Evolutionary conservation across 2,329 filamentous ascomycete genomes (phyloP), one percentile per base, ranked within the genome.

Genomic region (Calonectria honghensis): DNA sequence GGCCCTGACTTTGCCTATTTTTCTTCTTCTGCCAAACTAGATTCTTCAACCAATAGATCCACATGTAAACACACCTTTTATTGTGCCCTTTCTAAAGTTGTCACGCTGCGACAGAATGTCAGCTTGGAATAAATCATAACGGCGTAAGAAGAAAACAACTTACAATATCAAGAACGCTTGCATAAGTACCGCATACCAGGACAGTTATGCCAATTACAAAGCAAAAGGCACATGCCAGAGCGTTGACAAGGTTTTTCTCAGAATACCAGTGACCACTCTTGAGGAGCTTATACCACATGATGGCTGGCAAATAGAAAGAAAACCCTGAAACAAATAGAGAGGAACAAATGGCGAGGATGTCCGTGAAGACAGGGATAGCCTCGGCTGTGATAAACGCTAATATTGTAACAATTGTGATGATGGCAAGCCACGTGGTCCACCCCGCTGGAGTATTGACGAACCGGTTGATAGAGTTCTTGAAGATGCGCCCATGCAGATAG

Each of bases 341-440:
- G 1, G 51, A 54, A 6, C 51, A 29, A 24, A 54, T 29, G 51
- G 51, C 51, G 31, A 54, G 51, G n/a, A 54, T 29, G 18, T 54
- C 51, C 4, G 24, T 54, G 14, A 54, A 54, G 51, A 54, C 31
- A 9, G 51, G 51, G 20, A 54, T 54, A 32, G 27, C 51, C 31
- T 54, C 51, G 51, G 27, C 51, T 4, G 31, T 54, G 13, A 54
- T 10, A 29, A 29, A 54, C 18, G 51, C 51, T 4, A 54, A 29
- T 9, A 54, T 32, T 32, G 51, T 54, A 14, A 54, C 31, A n/a
- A 32, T 24, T 4, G 27, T 32, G 9, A 54, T 29, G 31, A 31
- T 32, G 51, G 27, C 51, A 54, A 54, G 51, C 51, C 51, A 54
- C 16, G 51, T 54, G n/a, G 31, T 18, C 51, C 51, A 54, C 14